A percentile compares a stretch with the other conserved stretches of the same genome.
Conservation (phyloP, 2,329 filamentous ascomycete species). For the Aspergillus neotritici region DNA sequence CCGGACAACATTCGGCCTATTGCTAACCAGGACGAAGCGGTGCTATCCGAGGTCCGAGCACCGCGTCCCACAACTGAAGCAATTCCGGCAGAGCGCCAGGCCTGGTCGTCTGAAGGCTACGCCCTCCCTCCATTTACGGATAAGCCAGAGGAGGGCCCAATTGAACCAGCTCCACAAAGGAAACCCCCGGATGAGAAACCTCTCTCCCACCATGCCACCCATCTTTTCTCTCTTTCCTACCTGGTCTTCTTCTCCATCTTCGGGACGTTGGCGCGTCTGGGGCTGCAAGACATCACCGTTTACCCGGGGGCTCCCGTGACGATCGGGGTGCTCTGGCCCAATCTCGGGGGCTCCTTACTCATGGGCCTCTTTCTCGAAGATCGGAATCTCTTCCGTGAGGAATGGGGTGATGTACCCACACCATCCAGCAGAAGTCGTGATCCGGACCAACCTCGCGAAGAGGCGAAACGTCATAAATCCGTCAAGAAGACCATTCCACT, state of each 20-base stretch:
- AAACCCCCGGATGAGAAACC: constrained; percentile 8
- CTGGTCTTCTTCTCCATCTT: constrained; percentile 79
- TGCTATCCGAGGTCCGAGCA: constrained; percentile 21
- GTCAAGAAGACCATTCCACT: constrained; percentile 81
- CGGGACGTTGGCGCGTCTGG: constrained; percentile 77
- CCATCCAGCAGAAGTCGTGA: constrained; percentile 23
- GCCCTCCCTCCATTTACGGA: constrained; percentile 13
- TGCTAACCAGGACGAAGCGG: no score
- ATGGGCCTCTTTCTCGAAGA: constrained; percentile 86
- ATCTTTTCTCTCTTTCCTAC: constrained; percentile 70
- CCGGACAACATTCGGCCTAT: constrained; percentile 1
- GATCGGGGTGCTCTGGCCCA: constrained; percentile 78
- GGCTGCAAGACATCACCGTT: constrained; percentile 69
- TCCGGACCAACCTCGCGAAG: constrained; percentile 21
- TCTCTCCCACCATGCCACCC: constrained; percentile 50
- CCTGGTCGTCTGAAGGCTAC: constrained; percentile 35
- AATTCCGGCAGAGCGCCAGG: constrained; percentile 29
- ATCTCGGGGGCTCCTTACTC: constrained; percentile 71
- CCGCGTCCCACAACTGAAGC: constrained; percentile 42
- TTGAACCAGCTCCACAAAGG: constrained; percentile 10
- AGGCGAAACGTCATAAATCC: constrained; percentile 51
- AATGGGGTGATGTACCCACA: constrained; percentile 47
- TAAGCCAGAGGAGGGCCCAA: constrained; percentile 8
- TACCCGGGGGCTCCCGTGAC: constrained; percentile 72
- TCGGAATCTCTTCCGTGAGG: constrained; percentile 63